These are phyloP conservation scores for Plenodomus biglobosus DNA, from an alignment of 2,329 filamentous ascomycete genomes.

Conservation along the genomic window DNA sequence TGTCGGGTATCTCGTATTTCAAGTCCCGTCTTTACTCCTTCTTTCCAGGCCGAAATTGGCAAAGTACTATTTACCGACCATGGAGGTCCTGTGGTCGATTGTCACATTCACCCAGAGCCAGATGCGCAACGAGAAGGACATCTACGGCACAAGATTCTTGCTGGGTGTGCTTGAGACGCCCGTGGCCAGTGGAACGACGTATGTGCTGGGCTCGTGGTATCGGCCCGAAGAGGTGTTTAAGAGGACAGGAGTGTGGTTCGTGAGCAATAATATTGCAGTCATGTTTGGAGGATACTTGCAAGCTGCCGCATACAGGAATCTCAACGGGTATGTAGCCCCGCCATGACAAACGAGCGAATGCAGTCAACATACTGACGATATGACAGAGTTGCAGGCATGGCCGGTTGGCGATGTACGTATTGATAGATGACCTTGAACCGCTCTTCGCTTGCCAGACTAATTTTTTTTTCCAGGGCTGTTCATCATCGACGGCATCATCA, in stretches of 20 bases:
- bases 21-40: constrained; percentile 43
- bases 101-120: constrained; percentile 45
- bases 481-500: constrained; percentile 60
- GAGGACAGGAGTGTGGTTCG: constrained; percentile 57
- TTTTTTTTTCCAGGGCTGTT: constrained; percentile 48
- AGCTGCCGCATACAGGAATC: constrained; percentile 55
- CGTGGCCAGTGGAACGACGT: constrained; percentile 42
- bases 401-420: constrained; percentile 48
- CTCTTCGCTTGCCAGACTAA: too few relatives aligned
- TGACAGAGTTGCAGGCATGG: constrained; percentile 45
- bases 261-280: constrained; percentile 55
- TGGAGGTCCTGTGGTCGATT: constrained; percentile 47
- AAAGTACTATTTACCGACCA: constrained; percentile 42
- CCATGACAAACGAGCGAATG: too few relatives aligned
- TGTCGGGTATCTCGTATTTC: constrained; percentile 45
- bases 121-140: constrained; percentile 42
- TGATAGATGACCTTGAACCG: too few relatives aligned
- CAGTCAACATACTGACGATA: neutral
- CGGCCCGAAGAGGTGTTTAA: constrained; percentile 54
- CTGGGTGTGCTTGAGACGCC: constrained; percentile 42
- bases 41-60: constrained; percentile 44
- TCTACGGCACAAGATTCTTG: constrained; percentile 46
- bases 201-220: constrained; percentile 47
- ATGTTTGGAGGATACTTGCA: constrained; percentile 63
- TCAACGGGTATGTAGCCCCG: constrained; percentile 47